Percentiles rank a stretch among this genome's conserved stretches.
Evolutionary conservation across 2,329 filamentous ascomycete genomes (phyloP).

Genomic region (Claviceps sp.): DNA sequence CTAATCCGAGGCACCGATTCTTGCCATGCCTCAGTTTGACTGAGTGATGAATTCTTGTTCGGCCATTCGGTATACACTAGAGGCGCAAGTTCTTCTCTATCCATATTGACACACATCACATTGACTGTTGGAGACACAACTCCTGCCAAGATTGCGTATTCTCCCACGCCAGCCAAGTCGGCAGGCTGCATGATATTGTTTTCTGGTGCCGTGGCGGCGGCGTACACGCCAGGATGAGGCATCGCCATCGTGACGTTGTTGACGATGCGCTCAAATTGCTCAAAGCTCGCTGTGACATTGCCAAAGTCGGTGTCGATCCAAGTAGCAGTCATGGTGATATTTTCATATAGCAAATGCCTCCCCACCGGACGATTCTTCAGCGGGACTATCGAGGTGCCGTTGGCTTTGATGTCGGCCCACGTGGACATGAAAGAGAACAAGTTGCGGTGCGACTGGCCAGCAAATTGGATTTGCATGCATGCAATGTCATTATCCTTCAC

Average conservation of each 20-base stretch:
- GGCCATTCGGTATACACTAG: slow-evolving; percentile 53
- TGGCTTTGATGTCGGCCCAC: slow-evolving; percentile 37
- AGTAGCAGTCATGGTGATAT: slow-evolving; percentile 53
- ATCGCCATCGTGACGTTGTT: slow-evolving; percentile 69
- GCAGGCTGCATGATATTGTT: slow-evolving; percentile 61
- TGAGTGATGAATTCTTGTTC: slow-evolving; percentile 19
- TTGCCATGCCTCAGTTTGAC: slow-evolving; percentile 23
- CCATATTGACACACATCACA: slow-evolving; percentile 58
- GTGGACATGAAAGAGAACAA: slow-evolving; percentile 44
- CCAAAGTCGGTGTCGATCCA: slow-evolving; percentile 50
- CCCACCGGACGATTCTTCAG: slow-evolving; percentile 41
- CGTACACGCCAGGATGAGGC: slow-evolving; percentile 57
- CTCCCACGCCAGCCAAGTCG: slow-evolving; percentile 50
- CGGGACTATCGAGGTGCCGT: slow-evolving; percentile 26
- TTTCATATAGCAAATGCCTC: slow-evolving; percentile 53
- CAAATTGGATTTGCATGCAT: slow-evolving; percentile 57
- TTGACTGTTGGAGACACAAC: slow-evolving; percentile 60
- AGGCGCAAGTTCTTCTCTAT: slow-evolving; percentile 42
- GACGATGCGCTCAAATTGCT: slow-evolving; percentile 41
- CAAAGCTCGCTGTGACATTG: slow-evolving; percentile 37
- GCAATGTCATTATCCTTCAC: slow-evolving; percentile 27
- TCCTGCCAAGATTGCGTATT: slow-evolving; percentile 54
- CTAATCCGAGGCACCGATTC: slow-evolving; percentile 20
- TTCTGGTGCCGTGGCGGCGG: slow-evolving; percentile 43
- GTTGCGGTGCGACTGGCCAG: slow-evolving; percentile 58